Evolutionary conservation across 1,139 yeast genomes (phyloP).

Genomic region (Scheffersomyces cryptocercus): DNA sequence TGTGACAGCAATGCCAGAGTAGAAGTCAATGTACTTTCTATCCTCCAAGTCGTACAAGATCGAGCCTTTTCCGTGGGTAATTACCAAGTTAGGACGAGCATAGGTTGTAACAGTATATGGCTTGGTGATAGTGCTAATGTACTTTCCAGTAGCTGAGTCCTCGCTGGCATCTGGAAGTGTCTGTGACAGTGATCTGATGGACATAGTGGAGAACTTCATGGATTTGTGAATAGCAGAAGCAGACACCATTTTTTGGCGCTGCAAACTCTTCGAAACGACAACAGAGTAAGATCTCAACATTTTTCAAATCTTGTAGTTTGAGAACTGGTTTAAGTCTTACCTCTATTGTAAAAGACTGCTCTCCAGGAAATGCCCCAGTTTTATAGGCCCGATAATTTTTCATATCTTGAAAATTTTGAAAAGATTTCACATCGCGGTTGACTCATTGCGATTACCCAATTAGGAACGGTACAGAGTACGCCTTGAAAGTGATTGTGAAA

Average conservation of each 20-base stretch:
- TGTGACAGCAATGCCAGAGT: conserved; percentile 97
- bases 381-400: no score
- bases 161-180: conserved; percentile 16
- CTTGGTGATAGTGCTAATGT: conserved; percentile 33
- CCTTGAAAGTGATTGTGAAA: not conserved
- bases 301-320: not conserved
- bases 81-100: conserved; percentile 71
- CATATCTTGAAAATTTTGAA: not conserved
- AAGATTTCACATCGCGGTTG: conserved; percentile 41
- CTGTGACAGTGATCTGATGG: no score
- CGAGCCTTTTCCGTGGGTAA: conserved; percentile 74
- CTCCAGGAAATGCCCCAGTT: no score
- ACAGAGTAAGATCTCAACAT: conserved; percentile 8
- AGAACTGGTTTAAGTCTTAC: no score
- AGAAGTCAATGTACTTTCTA: conserved; percentile 80
- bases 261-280: conserved; percentile 6
- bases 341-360: no score
- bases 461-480: conserved; percentile 14
- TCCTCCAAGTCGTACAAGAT: conserved; percentile 76
- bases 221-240: not conserved
- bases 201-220: not conserved
- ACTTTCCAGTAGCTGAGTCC: conserved; percentile 29
- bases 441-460: conserved; percentile 30
- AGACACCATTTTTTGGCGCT: not conserved
- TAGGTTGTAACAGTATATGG: conserved; percentile 80